Evolutionary conservation across 2,329 filamentous ascomycete genomes (phyloP).

Genomic region (Fusarium nurragi): DNA sequence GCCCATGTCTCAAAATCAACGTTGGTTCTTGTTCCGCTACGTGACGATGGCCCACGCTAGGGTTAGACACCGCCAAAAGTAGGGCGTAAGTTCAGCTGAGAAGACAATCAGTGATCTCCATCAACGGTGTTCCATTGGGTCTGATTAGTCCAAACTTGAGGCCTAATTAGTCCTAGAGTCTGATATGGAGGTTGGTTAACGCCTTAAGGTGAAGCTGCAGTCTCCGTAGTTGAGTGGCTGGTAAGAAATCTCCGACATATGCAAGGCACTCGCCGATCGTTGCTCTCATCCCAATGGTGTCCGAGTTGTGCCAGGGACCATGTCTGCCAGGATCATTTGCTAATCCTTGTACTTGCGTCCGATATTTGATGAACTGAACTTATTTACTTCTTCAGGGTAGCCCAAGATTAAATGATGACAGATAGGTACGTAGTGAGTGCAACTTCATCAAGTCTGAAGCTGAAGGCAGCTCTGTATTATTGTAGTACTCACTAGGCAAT

Average conservation of each 20-base stretch:
- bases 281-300: not conserved
- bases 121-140: not conserved
- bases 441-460: not conserved
- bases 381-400: not conserved
- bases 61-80: not conserved
- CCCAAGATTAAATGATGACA: not conserved
- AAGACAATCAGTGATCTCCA: not conserved
- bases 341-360: not conserved
- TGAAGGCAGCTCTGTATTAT: not conserved
- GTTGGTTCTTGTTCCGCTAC: not conserved
- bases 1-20: too few species aligned
- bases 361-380: not conserved
- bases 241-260: slow-evolving; percentile 11
- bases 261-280: slow-evolving; percentile 11
- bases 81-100: not conserved
- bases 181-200: not conserved
- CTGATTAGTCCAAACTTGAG: not conserved
- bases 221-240: slow-evolving; percentile 3
- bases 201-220: slow-evolving; percentile 5
- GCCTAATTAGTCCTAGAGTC: not conserved
- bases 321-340: slow-evolving; percentile 1
- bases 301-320: not conserved
- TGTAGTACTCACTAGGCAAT: not conserved
- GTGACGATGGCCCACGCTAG: not conserved
- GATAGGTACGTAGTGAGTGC: not conserved